Evolutionary conservation across 257 asterid species (phyloP).

Genomic region (Solanum pinnatisectum): DNA sequence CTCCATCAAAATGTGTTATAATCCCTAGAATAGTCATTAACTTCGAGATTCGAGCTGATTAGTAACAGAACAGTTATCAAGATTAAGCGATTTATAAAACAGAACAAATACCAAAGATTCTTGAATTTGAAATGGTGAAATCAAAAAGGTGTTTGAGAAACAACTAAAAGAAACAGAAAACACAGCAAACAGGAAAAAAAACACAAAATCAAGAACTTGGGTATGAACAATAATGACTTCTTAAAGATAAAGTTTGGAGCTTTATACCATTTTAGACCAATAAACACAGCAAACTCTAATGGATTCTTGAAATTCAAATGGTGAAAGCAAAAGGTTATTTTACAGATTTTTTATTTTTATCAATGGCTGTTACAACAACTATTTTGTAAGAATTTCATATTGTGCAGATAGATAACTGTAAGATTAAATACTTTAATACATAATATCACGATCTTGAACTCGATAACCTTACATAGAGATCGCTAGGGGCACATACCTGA

Average conservation of each 20-base stretch:
- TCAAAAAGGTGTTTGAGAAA: neutral
- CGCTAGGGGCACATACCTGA: too few relatives aligned
- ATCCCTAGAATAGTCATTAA: slow-evolving; percentile 58
- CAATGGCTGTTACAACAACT: too few relatives aligned
- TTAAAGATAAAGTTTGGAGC: neutral
- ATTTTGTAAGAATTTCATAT: too few relatives aligned
- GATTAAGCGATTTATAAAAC: slow-evolving; percentile 18
- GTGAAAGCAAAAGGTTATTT: neutral
- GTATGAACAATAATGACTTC: neutral
- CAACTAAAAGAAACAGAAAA: neutral
- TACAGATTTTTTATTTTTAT: too few relatives aligned
- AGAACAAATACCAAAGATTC: neutral
- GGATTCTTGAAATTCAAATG: neutral
- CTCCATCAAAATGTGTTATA: slow-evolving; percentile 43
- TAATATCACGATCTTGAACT: too few relatives aligned
- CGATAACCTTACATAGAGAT: too few relatives aligned
- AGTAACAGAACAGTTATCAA: slow-evolving; percentile 34
- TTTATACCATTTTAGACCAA: neutral
- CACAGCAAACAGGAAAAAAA: too few relatives aligned
- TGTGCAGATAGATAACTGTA: too few relatives aligned
- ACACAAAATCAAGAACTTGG: neutral
- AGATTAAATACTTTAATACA: too few relatives aligned
- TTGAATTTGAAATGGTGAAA: neutral
- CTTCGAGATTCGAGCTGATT: slow-evolving; percentile 35
- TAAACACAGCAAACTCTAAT: neutral